These are phyloP conservation scores for Globisporangium nodosum DNA, from an alignment of 352 stramenopile species.

Conservation along the genomic window DNA sequence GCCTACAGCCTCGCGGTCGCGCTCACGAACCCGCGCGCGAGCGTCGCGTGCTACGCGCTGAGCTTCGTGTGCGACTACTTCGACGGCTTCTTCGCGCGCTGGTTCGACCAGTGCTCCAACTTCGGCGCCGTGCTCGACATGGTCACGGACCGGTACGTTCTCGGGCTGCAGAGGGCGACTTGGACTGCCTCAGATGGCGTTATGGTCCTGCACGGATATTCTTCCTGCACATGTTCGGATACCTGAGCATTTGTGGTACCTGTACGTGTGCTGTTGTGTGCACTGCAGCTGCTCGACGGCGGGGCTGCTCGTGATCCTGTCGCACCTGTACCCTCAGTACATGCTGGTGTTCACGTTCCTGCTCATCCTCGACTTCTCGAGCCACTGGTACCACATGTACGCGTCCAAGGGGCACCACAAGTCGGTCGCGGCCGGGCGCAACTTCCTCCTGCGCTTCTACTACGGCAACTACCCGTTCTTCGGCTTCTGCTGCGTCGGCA, in stretches of 20 bases:
- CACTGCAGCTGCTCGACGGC: conserved; percentile 88
- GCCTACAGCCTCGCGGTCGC: conserved; percentile 84
- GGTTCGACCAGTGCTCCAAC: conserved; percentile 94
- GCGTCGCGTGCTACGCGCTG: conserved; percentile 88
- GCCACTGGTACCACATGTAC: conserved; percentile 99
- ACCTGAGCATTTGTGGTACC: too few relatives aligned
- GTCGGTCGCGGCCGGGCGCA: conserved; percentile 84
- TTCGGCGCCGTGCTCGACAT: conserved; percentile 97
- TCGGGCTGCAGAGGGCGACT: background rate
- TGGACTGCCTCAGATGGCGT: too few relatives aligned
- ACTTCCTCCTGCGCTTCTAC: conserved; percentile 94
- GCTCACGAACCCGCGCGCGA: conserved; percentile 55
- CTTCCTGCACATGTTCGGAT: background rate
- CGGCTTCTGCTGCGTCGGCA: conserved; percentile 90
- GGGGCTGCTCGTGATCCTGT: conserved; percentile 93
- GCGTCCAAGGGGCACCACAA: conserved; percentile 95
- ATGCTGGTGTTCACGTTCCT: conserved; percentile 84
- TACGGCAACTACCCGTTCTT: conserved; percentile 92
- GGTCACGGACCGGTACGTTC: conserved; percentile 91
- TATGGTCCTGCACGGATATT: background rate
- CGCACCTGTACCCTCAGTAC: conserved; percentile 86
- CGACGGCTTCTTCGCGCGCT: conserved; percentile 95
- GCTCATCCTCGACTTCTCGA: conserved; percentile 95
- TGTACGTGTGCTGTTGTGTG: background rate
- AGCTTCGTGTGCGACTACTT: conserved; percentile 98